Base-by-base conservation (phyloP, 768 basidiomycete species). In the Tylopilus felleus region DNA sequence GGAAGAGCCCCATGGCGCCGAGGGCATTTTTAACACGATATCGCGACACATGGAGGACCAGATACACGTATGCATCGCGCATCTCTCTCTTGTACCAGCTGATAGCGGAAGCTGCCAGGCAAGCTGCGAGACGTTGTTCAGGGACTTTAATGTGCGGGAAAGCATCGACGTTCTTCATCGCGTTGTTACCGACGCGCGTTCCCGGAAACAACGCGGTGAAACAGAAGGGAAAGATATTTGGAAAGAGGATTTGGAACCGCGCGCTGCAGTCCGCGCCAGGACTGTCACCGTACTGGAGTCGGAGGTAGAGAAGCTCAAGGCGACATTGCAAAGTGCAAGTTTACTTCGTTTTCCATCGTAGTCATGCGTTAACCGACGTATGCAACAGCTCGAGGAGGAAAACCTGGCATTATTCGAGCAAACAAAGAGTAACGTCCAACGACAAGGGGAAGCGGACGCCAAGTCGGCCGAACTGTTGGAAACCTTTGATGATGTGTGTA, bases 1-100 rank as follows among this genome's bases (percentile, higher is more conserved):
- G 59, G 83, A 86, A 58, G 83, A 85, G 55, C 81, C 79, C 54
- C 82, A 84, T 48, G 80, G 82, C 12, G 78, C 84, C 1, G 75
- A 77, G 27, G 80, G 78, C 4, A 82, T 81, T 1, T 86, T 78
- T 63, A 84, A 83, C 51, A 82, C 80, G 17, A 82, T 91, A 17
- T 82, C 87, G 6, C 76, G 82, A 57, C 86, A 87, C 50, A 85
- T 90, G 62, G 87, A 90, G 60, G 77, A 81, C 13, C 77, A 83
- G 47, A 85, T 82, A 69, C 76, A 68, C 67, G 50, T 70, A 60
- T 48, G 51, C 53, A 23, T 38, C 19, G 13, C 10, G 22, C 44
- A 13, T 4, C 4, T 47, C 2, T 23, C 36, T 33, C 23, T 47
- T 25, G 40, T 23, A 25, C 51, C 31, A 51, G 19, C 27, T 47